These are phyloP conservation scores for Leishmania lainsoni DNA, from an alignment of 208 protist genomes.

Conservation along the genomic window DNA sequence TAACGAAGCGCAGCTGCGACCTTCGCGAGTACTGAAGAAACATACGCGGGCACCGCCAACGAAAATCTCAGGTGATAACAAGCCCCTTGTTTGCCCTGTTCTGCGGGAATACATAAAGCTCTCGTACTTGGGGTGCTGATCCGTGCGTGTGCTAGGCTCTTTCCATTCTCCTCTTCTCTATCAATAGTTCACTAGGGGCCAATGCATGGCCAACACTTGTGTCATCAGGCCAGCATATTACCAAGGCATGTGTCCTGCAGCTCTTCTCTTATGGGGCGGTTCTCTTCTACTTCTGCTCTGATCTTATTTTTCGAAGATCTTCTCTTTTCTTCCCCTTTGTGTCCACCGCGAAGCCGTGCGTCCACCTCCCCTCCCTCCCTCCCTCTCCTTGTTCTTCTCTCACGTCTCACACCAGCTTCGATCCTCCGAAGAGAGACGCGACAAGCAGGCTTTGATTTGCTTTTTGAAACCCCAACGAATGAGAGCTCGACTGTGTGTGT, in stretches of 20 bases:
- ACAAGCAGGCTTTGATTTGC: neutral
- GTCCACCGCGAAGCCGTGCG: no score
- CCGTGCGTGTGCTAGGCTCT: neutral
- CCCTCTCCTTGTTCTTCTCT: neutral
- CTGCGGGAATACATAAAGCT: neutral
- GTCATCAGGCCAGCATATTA: neutral
- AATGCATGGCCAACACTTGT: neutral
- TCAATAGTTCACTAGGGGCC: neutral
- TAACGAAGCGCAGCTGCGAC: neutral
- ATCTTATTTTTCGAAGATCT: neutral
- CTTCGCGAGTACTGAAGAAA: neutral
- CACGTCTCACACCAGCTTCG: no score
- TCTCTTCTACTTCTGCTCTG: neutral
- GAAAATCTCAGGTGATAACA: neutral
- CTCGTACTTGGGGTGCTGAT: neutral
- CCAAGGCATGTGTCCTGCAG: neutral
- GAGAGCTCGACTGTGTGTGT: neutral
- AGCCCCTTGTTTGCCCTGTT: neutral
- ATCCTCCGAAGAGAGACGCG: neutral
- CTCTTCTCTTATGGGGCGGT: neutral
- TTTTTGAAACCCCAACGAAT: neutral
- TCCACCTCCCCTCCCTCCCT: neutral
- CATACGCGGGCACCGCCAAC: neutral
- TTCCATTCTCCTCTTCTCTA: neutral
- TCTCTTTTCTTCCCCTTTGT: no score